Percentiles rank a stretch among this genome's conserved stretches.
Evolutionary conservation across 129 eudicot species (phyloP).

Genomic region (Tagetes erecta): DNA sequence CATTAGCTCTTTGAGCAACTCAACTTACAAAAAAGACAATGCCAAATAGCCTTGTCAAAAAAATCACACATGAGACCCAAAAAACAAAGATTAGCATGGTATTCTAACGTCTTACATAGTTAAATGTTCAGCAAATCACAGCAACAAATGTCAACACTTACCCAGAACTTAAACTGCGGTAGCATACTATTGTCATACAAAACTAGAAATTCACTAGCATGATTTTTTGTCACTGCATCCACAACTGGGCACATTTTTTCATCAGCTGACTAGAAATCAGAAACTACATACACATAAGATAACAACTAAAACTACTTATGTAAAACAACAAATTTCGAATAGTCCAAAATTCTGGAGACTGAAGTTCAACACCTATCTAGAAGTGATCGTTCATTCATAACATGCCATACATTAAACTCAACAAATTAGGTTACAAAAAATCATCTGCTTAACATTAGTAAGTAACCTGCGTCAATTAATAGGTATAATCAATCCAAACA

Average conservation of each 20-base stretch:
- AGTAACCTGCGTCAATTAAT: not conserved
- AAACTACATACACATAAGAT: not conserved
- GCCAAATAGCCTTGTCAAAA: not conserved
- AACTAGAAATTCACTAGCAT: slow-evolving; percentile 5
- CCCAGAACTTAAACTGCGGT: not conserved
- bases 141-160: not conserved
- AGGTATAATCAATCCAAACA: not conserved
- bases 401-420: not conserved
- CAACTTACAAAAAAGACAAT: slow-evolving; percentile 3
- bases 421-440: slow-evolving; percentile 14
- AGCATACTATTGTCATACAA: not conserved
- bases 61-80: not conserved
- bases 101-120: not conserved
- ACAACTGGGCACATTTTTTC: not conserved
- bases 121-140: not conserved
- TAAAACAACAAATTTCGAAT: not conserved
- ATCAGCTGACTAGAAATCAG: slow-evolving; percentile 12
- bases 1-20: slow-evolving; percentile 3
- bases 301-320: not conserved
- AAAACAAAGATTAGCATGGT: not conserved
- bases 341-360: slow-evolving; percentile 14
- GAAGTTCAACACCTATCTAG: slow-evolving; percentile 10
- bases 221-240: not conserved
- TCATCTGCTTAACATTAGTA: slow-evolving; percentile 5
- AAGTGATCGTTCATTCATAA: not conserved